These are phyloP conservation scores for Gossypium laxum DNA, from an alignment of 441 rosid species.

Conservation along the genomic window DNA sequence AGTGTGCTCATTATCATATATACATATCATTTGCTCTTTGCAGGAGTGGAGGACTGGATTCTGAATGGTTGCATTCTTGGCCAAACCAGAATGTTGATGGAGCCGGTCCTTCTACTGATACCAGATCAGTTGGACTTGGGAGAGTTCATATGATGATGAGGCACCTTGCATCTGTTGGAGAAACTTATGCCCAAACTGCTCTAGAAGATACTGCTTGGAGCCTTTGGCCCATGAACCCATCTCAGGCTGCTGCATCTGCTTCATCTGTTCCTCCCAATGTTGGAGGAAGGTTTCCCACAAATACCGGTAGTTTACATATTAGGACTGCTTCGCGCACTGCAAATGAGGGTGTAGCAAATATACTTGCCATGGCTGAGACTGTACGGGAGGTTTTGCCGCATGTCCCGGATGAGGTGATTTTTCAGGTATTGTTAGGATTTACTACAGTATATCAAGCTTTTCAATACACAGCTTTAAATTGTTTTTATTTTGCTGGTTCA, in stretches of 20 bases:
- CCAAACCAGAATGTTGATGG: conserved; percentile 67
- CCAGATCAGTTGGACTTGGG: conserved; percentile 68
- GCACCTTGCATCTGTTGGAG: conserved; percentile 94
- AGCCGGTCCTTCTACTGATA: conserved; percentile 75
- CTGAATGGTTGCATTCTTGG: conserved; percentile 72
- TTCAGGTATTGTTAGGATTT: conserved; percentile 47
- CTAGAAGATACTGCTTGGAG: conserved; percentile 84
- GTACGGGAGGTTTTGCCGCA: conserved; percentile 93
- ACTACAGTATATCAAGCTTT: not conserved
- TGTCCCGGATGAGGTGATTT: conserved; percentile 74
- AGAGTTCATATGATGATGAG: conserved; percentile 98
- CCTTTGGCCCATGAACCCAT: conserved; percentile 69
- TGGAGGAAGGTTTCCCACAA: conserved; percentile 39
- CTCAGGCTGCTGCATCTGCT: conserved; percentile 61
- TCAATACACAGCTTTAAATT: not conserved
- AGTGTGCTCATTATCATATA: not conserved
- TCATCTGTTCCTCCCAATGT: conserved; percentile 37
- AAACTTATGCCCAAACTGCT: conserved; percentile 81
- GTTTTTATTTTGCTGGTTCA: conserved; percentile 5
- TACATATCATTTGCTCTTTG: not conserved
- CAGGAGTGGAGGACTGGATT: conserved; percentile 72
- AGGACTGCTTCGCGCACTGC: conserved; percentile 43
- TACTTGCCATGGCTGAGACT: conserved; percentile 91
- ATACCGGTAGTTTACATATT: conserved; percentile 40
- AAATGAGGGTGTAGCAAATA: conserved; percentile 51